These are phyloP conservation scores for Pontederia paniculata DNA, from an alignment of 176 grass and related monocot genomes.

Conservation along the genomic window DNA sequence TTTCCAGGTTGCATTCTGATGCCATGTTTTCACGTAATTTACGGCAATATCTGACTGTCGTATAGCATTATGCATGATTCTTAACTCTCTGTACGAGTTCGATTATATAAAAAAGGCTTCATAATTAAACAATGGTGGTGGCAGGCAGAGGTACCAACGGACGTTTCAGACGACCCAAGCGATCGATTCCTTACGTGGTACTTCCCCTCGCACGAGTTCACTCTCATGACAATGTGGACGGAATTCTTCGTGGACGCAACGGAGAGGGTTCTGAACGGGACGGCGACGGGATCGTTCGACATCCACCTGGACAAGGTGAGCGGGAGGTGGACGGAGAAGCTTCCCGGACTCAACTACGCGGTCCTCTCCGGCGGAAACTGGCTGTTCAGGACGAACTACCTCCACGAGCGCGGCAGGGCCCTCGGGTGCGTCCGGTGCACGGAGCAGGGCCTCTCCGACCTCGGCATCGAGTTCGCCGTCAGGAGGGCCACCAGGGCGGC, in stretches of 20 bases:
- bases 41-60: not conserved
- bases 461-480: conserved; percentile 24
- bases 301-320: conserved; percentile 54
- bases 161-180: conserved; percentile 24
- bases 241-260: conserved; percentile 37
- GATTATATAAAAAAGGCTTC: no score
- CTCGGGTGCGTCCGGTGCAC: conserved; percentile 38
- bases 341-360: conserved; percentile 35
- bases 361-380: conserved; percentile 60
- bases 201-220: conserved; percentile 58
- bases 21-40: not conserved
- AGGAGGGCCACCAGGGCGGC: conserved; percentile 28
- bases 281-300: conserved; percentile 31
- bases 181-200: conserved; percentile 38
- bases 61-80: not conserved
- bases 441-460: conserved; percentile 10
- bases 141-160: conserved; percentile 34
- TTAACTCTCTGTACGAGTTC: no score
- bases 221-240: conserved; percentile 53
- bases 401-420: conserved; percentile 28
- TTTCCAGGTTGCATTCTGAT: no score
- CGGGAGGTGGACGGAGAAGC: conserved; percentile 30
- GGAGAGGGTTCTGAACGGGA: conserved; percentile 19
- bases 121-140: not conserved
- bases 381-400: conserved; percentile 46